Percentiles rank a stretch among this genome's conserved stretches.
phyloP scores from a whole-genome alignment of 176 grass and related monocot species.

The Echinochloa phyllopogon region DNA sequence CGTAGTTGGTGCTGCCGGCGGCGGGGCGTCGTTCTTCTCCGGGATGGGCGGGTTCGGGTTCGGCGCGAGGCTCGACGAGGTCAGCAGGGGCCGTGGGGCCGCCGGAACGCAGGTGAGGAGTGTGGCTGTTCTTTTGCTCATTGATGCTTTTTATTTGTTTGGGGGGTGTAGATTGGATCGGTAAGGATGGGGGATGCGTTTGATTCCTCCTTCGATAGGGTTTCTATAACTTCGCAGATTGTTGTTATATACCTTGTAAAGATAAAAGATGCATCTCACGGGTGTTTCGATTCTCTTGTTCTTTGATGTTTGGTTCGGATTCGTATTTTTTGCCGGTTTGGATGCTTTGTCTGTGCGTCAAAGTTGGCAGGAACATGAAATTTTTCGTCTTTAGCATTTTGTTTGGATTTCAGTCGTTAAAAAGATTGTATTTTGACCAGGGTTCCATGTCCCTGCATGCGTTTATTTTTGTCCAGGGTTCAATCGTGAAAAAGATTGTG shows the following conservation, averaged over 20 bases:
- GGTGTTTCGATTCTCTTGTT: background rate
- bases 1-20: background rate
- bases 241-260: background rate
- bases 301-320: background rate
- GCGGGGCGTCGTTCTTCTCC: slow-evolving; percentile 59
- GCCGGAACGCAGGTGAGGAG: slow-evolving; percentile 33
- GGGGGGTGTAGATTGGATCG: slow-evolving; percentile 37
- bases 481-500: background rate
- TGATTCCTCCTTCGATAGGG: background rate
- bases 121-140: background rate
- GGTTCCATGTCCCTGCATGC: background rate
- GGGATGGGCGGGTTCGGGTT: slow-evolving; percentile 63
- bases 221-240: background rate
- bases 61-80: slow-evolving; percentile 62
- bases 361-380: background rate
- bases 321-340: background rate
- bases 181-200: background rate
- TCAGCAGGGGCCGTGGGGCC: slow-evolving; percentile 13
- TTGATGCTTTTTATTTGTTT: background rate
- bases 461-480: background rate
- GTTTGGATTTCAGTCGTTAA: background rate
- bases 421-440: background rate
- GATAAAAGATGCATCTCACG: background rate
- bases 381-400: background rate
- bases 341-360: background rate